Conservation (phyloP, 805 yeast genomes). For the Candida dajiaensis region DNA sequence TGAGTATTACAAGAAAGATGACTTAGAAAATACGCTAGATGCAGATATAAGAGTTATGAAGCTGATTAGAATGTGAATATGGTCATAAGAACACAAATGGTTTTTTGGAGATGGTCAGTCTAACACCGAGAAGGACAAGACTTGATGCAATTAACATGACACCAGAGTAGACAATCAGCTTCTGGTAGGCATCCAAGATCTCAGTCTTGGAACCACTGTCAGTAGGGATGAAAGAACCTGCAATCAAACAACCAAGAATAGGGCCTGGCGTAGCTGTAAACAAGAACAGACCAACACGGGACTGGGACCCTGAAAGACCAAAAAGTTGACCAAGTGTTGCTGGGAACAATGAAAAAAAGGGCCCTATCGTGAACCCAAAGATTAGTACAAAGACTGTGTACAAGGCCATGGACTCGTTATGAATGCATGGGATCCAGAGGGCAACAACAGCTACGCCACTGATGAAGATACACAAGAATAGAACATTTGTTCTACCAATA, state of each 20-base stretch:
- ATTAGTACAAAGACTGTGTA: conserved; percentile 14
- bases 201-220: conserved; percentile 3
- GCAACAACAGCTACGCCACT: conserved; percentile 9
- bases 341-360: conserved; percentile 18
- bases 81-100: conserved; percentile 13
- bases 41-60: background rate
- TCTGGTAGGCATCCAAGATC: conserved; percentile 11
- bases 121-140: conserved; percentile 7
- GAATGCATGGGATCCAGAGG: conserved; percentile 17
- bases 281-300: conserved; percentile 15
- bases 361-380: conserved; percentile 19
- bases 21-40: too few species aligned
- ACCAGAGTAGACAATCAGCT: conserved; percentile 16
- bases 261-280: conserved; percentile 19
- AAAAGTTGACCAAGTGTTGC: conserved; percentile 20
- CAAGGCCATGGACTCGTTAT: conserved; percentile 6
- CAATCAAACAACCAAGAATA: conserved; percentile 18
- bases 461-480: conserved; percentile 8
- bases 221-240: conserved; percentile 20
- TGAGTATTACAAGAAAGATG: too few species aligned
- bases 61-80: background rate
- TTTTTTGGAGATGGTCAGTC: conserved; percentile 11
- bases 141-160: conserved; percentile 11
- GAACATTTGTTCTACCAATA: conserved; percentile 16
- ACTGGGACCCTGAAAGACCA: conserved; percentile 16